Evolutionary conservation across 192 early-diverging fungal genomes (phyloP), one percentile per base, ranked within the genome.

Genomic region (Phlyctochytrium bullatum): DNA sequence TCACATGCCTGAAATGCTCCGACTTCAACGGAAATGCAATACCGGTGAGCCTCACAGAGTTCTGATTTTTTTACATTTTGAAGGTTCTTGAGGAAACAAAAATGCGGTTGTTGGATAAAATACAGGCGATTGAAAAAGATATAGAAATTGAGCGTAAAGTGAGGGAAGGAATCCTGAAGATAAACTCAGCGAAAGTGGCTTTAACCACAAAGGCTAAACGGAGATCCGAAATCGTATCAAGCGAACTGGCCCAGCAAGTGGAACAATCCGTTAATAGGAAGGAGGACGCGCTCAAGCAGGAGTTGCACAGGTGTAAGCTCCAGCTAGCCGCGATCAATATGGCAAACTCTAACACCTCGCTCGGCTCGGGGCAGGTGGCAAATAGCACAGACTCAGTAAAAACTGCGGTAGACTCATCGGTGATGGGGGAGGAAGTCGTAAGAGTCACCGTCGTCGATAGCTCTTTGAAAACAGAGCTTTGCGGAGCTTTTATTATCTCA

Each of bases 111-210:
- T 64, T 62, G 17, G 79, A 84, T 36, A 85, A 85, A 68, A 73
- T 85, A 29, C 54, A 76, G 32, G 83, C 80, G 0, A 59, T 85
- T 30, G 79, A 85, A 62, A 58, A 68, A 30, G 83, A 85, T 59
- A 52, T 85, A 10, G 83, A 85, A 52, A 85, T 85, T 30, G 83
- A 85, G 73, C 65, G 78, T 65, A 83, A 82, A 65, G 85, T 85
- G 28, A 67, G 74, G 36, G 83, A 85, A 53, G 83, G 83, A 17
- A 52, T 85, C 1, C 61, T 83, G 30, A 80, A 81, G 27, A 53
- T 85, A 1, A 40, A 40, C 1, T 60, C 68, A 50, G 83, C 83
- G 0, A 83, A 83, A 54, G 30, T 52, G 3, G 24, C 62, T 12
- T 36, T 28, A 1, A 67, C 1, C 1, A 32, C 14, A 12, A 64